phyloP scores from a whole-genome alignment of 306 rosid species.

The Aeschynomene evenia region DNA sequence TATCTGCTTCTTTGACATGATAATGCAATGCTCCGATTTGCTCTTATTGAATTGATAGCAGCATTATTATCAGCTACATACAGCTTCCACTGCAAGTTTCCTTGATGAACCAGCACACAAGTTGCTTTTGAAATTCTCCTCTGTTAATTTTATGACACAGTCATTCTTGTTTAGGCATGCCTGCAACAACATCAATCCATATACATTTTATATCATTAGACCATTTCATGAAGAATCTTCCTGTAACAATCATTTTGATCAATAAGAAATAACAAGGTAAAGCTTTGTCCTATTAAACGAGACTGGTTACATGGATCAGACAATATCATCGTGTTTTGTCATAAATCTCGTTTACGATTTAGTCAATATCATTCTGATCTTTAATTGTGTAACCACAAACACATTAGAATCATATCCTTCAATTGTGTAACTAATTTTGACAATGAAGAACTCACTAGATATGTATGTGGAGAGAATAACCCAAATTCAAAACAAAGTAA shows the following conservation, averaged over 20 bases:
- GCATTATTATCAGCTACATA: conserved; percentile 47
- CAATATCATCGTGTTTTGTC: no score
- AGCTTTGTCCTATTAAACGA: no score
- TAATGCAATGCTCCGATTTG: neutral
- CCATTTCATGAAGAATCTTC: neutral
- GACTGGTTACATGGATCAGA: no score
- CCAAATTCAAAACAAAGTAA: neutral
- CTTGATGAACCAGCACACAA: conserved; percentile 46
- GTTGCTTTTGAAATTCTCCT: conserved; percentile 51
- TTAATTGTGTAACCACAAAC: neutral
- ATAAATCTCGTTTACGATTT: no score
- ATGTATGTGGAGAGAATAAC: neutral
- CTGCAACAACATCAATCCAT: conserved; percentile 44
- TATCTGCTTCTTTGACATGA: conserved; percentile 15
- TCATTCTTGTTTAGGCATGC: conserved; percentile 62
- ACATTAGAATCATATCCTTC: neutral
- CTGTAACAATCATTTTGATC: neutral
- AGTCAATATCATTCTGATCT: no score
- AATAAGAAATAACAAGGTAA: no score
- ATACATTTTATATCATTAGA: neutral
- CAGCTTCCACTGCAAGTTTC: conserved; percentile 84
- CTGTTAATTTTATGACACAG: conserved; percentile 54
- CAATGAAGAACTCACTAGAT: neutral
- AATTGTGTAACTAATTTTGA: neutral
- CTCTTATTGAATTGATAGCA: conserved; percentile 5